Evolutionary conservation across 1,284 basidiomycete species (phyloP), one percentile per base, ranked within the genome.

Genomic region (Xerocomus tenax): DNA sequence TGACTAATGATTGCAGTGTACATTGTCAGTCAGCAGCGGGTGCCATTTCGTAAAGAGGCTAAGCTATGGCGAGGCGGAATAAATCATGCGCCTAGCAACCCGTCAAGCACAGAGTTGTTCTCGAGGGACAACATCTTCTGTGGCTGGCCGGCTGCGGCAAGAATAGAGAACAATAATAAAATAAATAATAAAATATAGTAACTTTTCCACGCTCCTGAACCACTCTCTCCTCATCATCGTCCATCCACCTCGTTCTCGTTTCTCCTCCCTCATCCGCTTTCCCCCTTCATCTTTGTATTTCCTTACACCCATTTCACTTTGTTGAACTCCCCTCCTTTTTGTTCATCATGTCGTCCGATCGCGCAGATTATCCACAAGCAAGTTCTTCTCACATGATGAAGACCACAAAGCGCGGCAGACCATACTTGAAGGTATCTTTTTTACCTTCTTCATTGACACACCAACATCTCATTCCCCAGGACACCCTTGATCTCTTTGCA

Each of bases 401-500:
- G 80, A 93, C 88, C 23, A 94, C 91, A 66, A 90, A 91, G 74
- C 82, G 91, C 64, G 91, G 91, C 60, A 79, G 91, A 59, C 91
- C 92, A n/a, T 94, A 86, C 68, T 79, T 93, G 68, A 94, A 93
- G 81, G 91, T 87, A 50, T 60, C 3, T 26, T 30, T 30, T 0
- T 26, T 63, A 58, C 18, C 15, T 5, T 15, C 45, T 35, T 29
- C 51, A 5, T 42, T 42, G 34, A 25, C 40, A 0, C 15, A 7
- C 45, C 7, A 29, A 48, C 48, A 21, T 10, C 19, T 10, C 18
- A 10, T n/a, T 38, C 6, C 9, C 4, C 62, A 97, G 93, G 96
- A 99, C 69, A 96, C 93, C 19, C 86, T 98, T 59, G 96, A 98
- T 71, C 83, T 99, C 29, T 98, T 97, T 63, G 93, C 95, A 35